phyloP scores from a whole-genome alignment of 495 filamentous ascomycete genomes.

The Hypoxylon fragiforme region DNA sequence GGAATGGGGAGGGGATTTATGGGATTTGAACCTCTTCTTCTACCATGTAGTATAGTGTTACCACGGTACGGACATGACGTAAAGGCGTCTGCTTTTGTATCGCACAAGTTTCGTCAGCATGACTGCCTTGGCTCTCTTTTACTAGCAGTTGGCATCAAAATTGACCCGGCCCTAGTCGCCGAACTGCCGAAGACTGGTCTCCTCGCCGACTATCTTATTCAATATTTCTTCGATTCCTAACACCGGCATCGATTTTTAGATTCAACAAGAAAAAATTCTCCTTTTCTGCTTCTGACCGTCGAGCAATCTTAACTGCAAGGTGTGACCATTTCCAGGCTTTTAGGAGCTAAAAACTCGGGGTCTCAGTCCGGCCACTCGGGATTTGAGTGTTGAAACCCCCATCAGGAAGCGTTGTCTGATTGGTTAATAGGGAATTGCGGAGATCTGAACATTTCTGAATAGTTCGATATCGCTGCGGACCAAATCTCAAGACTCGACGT shows the following conservation, averaged over 20 bases:
- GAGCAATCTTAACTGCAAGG: background rate
- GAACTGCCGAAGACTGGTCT: constrained; percentile 34
- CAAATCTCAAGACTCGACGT: constrained; percentile 21
- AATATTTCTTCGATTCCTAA: constrained; percentile 28
- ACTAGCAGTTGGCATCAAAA: constrained; percentile 13
- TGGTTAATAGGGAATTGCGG: constrained; percentile 32
- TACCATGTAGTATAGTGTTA: constrained; percentile 14
- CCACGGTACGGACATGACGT: constrained; percentile 30
- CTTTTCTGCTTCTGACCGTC: constrained; percentile 6
- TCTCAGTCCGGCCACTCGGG: constrained; percentile 37
- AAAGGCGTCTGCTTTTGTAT: constrained; percentile 18
- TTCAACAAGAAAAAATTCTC: constrained; percentile 5
- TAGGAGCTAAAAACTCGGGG: constrained; percentile 29
- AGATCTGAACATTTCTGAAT: constrained; percentile 31
- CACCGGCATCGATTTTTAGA: constrained; percentile 13
- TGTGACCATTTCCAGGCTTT: constrained; percentile 6
- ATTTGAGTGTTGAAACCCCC: constrained; percentile 35
- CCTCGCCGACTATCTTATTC: constrained; percentile 27
- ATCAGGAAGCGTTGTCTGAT: constrained; percentile 19
- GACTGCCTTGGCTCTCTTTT: constrained; percentile 25
- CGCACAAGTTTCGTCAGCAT: constrained; percentile 30
- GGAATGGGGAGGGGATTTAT: constrained; percentile 28
- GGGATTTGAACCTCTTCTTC: constrained; percentile 27
- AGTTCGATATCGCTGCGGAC: constrained; percentile 33
- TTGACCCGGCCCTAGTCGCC: constrained; percentile 21